Percentiles rank a stretch among this genome's conserved stretches.
Conservation (phyloP, 495 filamentous ascomycete species). For the Penicillium maclennaniae region DNA sequence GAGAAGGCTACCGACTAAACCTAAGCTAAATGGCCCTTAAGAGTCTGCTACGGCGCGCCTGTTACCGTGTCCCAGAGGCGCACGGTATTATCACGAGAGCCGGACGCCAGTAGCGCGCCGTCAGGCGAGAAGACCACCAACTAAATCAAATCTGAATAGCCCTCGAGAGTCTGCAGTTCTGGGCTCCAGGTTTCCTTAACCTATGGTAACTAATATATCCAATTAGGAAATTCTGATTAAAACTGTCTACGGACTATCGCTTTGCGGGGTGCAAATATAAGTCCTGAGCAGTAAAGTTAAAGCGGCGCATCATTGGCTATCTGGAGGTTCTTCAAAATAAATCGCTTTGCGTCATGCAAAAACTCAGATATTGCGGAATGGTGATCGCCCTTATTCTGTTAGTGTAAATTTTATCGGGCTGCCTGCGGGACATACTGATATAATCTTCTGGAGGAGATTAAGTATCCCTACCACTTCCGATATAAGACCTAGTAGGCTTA, state of each 20-base stretch:
- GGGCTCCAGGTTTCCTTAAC: conserved; percentile 10
- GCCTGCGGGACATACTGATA: not conserved
- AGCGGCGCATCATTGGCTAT: conserved; percentile 24
- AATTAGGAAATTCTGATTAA: not conserved
- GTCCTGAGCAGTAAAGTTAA: conserved; percentile 3
- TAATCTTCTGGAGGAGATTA: not conserved
- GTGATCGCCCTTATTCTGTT: not conserved
- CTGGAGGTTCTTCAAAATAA: conserved; percentile 23
- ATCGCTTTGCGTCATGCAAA: conserved; percentile 33
- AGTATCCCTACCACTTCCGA: not conserved
- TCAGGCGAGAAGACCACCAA: conserved; percentile 25
- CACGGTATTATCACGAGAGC: conserved; percentile 16
- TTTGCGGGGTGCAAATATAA: conserved; percentile 32
- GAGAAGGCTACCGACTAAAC: not conserved
- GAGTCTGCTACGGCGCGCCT: not conserved
- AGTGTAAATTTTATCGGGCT: not conserved
- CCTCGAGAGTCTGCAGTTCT: conserved; percentile 19
- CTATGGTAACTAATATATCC: conserved; percentile 1
- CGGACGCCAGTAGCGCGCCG: conserved; percentile 15
- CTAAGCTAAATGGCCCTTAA: not conserved
- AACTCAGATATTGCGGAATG: conserved; percentile 7
- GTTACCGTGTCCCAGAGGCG: conserved; percentile 23
- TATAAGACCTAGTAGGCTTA: conserved; percentile 21
- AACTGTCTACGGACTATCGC: conserved; percentile 19
- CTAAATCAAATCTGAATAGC: conserved; percentile 11